Evolutionary conservation across 2,329 filamentous ascomycete species (phyloP), one percentile per base, ranked within the genome.

Genomic region (Parascedosporium putredinis): DNA sequence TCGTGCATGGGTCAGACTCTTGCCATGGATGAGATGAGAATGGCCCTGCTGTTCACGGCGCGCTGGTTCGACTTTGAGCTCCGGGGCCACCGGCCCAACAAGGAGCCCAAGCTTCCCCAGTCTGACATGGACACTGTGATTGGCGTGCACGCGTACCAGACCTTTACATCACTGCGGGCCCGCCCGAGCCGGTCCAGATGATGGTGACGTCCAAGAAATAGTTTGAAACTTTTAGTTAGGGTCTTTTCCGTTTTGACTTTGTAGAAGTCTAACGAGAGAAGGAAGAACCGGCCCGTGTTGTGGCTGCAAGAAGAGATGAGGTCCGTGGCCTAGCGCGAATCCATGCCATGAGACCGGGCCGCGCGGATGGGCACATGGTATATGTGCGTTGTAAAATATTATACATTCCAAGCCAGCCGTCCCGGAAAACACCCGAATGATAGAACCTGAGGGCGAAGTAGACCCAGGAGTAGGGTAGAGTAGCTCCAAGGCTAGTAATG

Each of bases 1-100:
- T 58, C 56, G 3, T 70, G 67, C 49, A 58, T 66, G 18, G 66
- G 66, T 0, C 62, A 67, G 55, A 60, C 60, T 20, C 53, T 70
- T 23, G 65, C 65, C 1, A 55, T 60, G 53, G 54, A 61, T 10
- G 64, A 69, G 54, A 50, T 68, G 22, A 62, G 60, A 48, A 52
- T 65, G 1, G 51, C 59, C 18, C 25, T 62, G 14, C 46, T 59
- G 10, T 55, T 62, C 49, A 55, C 51, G 1, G 33, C 53, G 2
- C 22, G 58, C 2, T 54, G 57, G 27, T 63, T 59, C 34, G 52
- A 56, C 3, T 62, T 64, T 23, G 53, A 58, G 45, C 59, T 56
- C 16, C 49, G 47, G 1, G 57, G 51, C 1, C 42, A 52, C 1
- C 38, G 51, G 40, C 56, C 57, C 4, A 57, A 53, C 27, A 46